Evolutionary conservation across 2,329 filamentous ascomycete genomes (phyloP).

Genomic region (Colletotrichum sp.): DNA sequence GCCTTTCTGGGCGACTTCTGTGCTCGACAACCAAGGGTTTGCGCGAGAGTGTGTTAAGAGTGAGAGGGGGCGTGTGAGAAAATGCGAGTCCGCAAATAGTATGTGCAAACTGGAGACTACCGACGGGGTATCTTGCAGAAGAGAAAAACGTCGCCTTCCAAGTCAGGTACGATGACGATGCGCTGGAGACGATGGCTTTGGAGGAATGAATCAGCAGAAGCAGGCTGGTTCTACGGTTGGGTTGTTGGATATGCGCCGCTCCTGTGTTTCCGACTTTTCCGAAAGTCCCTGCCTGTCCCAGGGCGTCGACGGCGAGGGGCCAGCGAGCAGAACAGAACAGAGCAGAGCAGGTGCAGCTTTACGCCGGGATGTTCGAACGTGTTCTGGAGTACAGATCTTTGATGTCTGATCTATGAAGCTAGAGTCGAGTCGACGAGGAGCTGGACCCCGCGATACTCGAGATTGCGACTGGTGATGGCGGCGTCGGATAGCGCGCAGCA

Average conservation of each 20-base stretch:
- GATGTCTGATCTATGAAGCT: not conserved
- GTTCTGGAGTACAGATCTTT: not conserved
- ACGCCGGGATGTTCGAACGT: not conserved
- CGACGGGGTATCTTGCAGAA: not conserved
- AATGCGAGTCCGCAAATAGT: not conserved
- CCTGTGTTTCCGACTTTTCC: not conserved
- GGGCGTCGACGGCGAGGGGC: not conserved
- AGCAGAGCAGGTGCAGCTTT: not conserved
- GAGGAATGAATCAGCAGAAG: not conserved
- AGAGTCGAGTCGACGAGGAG: not conserved
- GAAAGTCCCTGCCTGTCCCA: not conserved
- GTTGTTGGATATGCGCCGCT: not conserved
- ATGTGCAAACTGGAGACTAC: not conserved
- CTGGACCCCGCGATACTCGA: not conserved
- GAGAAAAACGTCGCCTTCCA: not conserved
- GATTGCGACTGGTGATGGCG: not conserved
- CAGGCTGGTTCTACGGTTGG: not conserved
- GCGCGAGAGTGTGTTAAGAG: not conserved
- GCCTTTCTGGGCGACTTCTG: not conserved
- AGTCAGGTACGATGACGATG: not conserved
- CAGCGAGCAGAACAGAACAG: not conserved
- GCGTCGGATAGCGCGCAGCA: conserved; percentile 7
- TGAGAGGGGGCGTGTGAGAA: not conserved
- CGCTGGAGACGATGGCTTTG: not conserved
- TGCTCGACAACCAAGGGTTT: not conserved